These are phyloP conservation scores for Karstenula rhodostoma DNA, from an alignment of 2,329 filamentous ascomycete genomes.

Conservation along the genomic window DNA sequence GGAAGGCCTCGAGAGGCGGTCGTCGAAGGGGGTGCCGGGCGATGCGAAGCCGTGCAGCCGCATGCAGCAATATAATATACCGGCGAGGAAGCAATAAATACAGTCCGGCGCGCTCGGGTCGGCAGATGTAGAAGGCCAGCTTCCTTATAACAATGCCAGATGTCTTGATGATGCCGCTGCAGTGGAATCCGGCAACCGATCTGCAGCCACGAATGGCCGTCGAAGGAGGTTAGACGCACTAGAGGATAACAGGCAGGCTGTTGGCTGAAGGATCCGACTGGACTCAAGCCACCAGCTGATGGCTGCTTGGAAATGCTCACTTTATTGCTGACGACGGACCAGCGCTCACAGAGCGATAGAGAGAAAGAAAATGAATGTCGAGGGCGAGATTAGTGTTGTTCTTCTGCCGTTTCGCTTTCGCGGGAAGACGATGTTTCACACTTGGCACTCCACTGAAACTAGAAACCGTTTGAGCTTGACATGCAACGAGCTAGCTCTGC, in stretches of 20 bases:
- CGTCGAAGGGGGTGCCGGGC: constrained; percentile 19
- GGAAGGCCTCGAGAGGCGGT: constrained; percentile 25
- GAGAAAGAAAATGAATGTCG: not conserved
- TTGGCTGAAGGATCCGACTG: constrained; percentile 18
- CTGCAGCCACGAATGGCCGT: constrained; percentile 13
- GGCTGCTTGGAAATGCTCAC: constrained; percentile 11
- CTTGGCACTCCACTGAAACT: constrained; percentile 12
- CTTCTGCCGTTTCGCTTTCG: constrained; percentile 11
- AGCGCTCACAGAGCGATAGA: constrained; percentile 7
- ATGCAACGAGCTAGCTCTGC: constrained; percentile 12
- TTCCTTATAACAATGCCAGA: constrained; percentile 35
- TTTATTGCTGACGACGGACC: constrained; percentile 3
- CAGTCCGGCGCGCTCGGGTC: constrained; percentile 1
- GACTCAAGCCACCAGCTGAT: constrained; percentile 17
- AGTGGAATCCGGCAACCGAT: constrained; percentile 16
- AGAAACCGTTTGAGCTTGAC: constrained; percentile 8
- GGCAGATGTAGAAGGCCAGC: constrained; percentile 38
- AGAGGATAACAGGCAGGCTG: constrained; percentile 5
- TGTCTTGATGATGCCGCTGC: constrained; percentile 25
- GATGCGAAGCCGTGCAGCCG: constrained; percentile 12
- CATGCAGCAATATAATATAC: constrained; percentile 17
- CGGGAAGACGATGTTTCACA: constrained; percentile 12
- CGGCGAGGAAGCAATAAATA: constrained; percentile 18
- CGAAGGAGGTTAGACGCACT: constrained; percentile 4
- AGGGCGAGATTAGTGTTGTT: not conserved